Percentiles rank a stretch among this genome's conserved stretches.
Conservation (phyloP, 2,329 filamentous ascomycete species). For the Epichloe bromicola region DNA sequence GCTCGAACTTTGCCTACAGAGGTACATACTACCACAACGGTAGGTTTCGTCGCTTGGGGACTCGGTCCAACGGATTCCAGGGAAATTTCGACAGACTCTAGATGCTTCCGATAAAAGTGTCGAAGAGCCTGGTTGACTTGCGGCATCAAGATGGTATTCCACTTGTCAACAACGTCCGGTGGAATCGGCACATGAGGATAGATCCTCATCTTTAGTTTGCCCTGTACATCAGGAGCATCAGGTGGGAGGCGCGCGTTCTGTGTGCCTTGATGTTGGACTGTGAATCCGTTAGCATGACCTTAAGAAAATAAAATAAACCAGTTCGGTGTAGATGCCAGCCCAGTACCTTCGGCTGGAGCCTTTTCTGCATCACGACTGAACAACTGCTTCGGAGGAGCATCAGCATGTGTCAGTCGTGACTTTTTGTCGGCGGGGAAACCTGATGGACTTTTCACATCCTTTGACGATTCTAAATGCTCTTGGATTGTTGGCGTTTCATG, state of each 20-base stretch:
- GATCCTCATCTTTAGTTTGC: slow-evolving; percentile 35
- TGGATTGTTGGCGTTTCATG: slow-evolving; percentile 11
- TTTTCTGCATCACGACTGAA: neutral
- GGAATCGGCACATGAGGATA: slow-evolving; percentile 47
- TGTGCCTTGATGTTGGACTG: neutral
- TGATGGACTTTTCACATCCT: slow-evolving; percentile 1
- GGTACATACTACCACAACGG: slow-evolving; percentile 64
- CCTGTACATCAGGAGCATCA: slow-evolving; percentile 9
- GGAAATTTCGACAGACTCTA: slow-evolving; percentile 67
- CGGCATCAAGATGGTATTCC: slow-evolving; percentile 59
- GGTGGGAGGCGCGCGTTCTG: slow-evolving; percentile 2
- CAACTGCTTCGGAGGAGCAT: neutral
- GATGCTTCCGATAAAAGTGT: slow-evolving; percentile 57
- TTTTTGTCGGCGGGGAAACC: slow-evolving; percentile 2
- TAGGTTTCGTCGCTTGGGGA: slow-evolving; percentile 52
- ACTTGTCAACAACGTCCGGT: slow-evolving; percentile 52
- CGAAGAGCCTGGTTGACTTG: slow-evolving; percentile 60
- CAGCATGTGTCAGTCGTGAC: neutral
- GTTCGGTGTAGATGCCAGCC: neutral
- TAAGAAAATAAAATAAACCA: neutral
- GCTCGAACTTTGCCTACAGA: slow-evolving; percentile 61
- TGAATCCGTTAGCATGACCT: neutral
- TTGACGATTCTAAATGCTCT: neutral
- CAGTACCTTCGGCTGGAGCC: neutral
- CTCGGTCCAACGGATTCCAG: slow-evolving; percentile 63